A percentile compares a stretch with the other conserved stretches of the same genome.
phyloP scores from a whole-genome alignment of 2,329 filamentous ascomycete genomes.

The Geosmithia putterillii region DNA sequence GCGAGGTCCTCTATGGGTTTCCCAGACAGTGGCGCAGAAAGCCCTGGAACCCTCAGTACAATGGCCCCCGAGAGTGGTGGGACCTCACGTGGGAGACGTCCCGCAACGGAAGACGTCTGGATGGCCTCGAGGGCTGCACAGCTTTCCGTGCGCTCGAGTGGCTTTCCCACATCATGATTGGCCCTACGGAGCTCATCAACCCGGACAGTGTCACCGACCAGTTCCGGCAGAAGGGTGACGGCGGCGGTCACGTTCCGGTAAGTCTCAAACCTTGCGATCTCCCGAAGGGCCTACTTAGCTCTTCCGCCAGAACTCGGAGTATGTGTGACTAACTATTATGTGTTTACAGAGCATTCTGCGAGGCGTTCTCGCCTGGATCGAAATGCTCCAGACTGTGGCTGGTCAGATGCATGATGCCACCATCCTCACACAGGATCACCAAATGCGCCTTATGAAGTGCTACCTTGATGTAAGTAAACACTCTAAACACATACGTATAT shows the following conservation, averaged over 20 bases:
- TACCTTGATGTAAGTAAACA: slow-evolving; percentile 3
- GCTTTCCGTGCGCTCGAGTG: slow-evolving; percentile 3
- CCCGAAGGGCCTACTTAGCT: too few relatives aligned
- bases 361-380: slow-evolving; percentile 2
- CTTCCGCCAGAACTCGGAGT: too few relatives aligned
- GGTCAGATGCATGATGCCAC: slow-evolving; percentile 1
- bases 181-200: slow-evolving; percentile 1
- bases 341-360: neutral
- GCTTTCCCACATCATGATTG: slow-evolving; percentile 3
- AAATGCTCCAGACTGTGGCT: neutral
- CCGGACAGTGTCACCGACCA: slow-evolving; percentile 1
- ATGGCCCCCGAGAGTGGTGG: neutral
- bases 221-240: slow-evolving; percentile 1
- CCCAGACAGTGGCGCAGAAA: too few relatives aligned
- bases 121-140: slow-evolving; percentile 2
- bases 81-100: neutral
- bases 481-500: too few relatives aligned
- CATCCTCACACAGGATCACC: neutral
- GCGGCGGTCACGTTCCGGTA: too few relatives aligned
- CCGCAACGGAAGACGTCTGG: slow-evolving; percentile 1
- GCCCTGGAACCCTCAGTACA: too few relatives aligned
- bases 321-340: neutral
- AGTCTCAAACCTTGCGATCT: too few relatives aligned
- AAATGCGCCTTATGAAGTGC: slow-evolving; percentile 3
- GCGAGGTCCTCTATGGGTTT: too few relatives aligned